A percentile compares a stretch with the other conserved stretches of the same genome.
Evolutionary conservation across 352 stramenopile genomes (phyloP).

Genomic region (Phytophthora constricta): DNA sequence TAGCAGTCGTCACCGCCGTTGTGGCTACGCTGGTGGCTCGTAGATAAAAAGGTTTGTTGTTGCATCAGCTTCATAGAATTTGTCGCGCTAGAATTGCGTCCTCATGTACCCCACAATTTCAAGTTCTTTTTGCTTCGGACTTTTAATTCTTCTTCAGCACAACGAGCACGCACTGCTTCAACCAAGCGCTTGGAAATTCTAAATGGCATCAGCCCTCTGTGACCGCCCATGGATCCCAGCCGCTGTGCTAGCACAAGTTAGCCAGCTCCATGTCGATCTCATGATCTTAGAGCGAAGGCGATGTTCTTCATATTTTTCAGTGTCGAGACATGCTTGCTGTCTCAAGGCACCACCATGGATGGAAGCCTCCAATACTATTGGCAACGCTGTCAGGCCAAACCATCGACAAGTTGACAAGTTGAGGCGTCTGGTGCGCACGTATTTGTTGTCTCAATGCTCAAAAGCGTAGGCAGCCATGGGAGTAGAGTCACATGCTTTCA

Average conservation of each 20-base stretch:
- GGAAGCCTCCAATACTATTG: conserved; percentile 2
- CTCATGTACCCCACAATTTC: conserved; percentile 1
- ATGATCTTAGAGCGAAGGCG: background rate
- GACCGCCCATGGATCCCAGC: background rate
- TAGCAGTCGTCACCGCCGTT: conserved; percentile 34
- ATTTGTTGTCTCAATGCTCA: conserved; percentile 29
- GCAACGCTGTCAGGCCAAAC: background rate
- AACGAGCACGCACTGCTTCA: too few species aligned
- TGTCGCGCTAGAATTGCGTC: background rate
- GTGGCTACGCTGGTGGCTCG: conserved; percentile 33
- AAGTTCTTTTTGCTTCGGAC: background rate
- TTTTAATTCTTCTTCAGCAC: too few species aligned
- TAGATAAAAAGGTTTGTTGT: conserved; percentile 20
- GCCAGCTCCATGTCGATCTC: background rate
- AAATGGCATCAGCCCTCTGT: too few species aligned
- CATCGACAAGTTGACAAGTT: conserved; percentile 10
- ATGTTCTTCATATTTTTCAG: background rate
- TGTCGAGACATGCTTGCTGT: background rate
- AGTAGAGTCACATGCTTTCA: conserved; percentile 24
- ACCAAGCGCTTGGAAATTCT: too few species aligned
- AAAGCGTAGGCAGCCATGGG: conserved; percentile 19
- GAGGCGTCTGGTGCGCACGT: conserved; percentile 16
- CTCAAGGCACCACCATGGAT: background rate
- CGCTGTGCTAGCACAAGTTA: background rate
- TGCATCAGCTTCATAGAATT: conserved; percentile 9